Evolutionary conservation across 2,329 filamentous ascomycete species (phyloP).

Genomic region (Karstenula rhodostoma): DNA sequence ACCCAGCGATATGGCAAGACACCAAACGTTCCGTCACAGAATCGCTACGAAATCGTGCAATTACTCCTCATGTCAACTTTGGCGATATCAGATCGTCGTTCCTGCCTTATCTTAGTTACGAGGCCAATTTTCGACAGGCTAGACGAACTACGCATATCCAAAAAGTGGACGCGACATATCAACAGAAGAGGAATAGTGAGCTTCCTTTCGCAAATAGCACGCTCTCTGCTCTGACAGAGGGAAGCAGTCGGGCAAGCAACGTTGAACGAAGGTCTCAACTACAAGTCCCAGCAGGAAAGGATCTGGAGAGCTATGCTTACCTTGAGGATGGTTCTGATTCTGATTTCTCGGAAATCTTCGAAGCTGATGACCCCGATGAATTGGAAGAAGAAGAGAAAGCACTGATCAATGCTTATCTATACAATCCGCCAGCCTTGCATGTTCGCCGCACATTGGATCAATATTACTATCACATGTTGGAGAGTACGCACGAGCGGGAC

Average conservation of each 20-base stretch:
- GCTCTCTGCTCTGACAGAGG: constrained; percentile 4
- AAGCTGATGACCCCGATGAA: constrained; percentile 8
- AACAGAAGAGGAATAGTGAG: neutral
- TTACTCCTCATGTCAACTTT: constrained; percentile 6
- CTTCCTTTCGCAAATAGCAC: neutral
- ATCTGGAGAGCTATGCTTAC: constrained; percentile 13
- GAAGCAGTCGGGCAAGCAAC: constrained; percentile 4
- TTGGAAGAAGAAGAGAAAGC: constrained; percentile 23
- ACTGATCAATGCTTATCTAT: constrained; percentile 17
- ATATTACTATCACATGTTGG: constrained; percentile 25
- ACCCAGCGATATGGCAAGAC: constrained; percentile 15
- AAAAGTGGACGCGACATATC: constrained; percentile 1
- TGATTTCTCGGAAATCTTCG: constrained; percentile 9
- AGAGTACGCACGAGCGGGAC: constrained; percentile 18
- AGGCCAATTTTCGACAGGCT: constrained; percentile 13
- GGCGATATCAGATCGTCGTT: neutral
- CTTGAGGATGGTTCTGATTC: constrained; percentile 8
- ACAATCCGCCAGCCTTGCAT: constrained; percentile 21
- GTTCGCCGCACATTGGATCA: constrained; percentile 23
- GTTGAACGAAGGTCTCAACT: neutral
- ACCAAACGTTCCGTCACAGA: constrained; percentile 9
- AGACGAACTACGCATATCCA: constrained; percentile 7
- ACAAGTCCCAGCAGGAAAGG: constrained; percentile 4
- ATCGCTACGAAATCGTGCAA: constrained; percentile 12
- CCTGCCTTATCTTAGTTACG: constrained; percentile 16